A percentile compares a stretch with the other conserved stretches of the same genome.
These are phyloP conservation scores for Candida tropicalis DNA, from an alignment of 1,139 yeast species.

Conservation along the genomic window DNA sequence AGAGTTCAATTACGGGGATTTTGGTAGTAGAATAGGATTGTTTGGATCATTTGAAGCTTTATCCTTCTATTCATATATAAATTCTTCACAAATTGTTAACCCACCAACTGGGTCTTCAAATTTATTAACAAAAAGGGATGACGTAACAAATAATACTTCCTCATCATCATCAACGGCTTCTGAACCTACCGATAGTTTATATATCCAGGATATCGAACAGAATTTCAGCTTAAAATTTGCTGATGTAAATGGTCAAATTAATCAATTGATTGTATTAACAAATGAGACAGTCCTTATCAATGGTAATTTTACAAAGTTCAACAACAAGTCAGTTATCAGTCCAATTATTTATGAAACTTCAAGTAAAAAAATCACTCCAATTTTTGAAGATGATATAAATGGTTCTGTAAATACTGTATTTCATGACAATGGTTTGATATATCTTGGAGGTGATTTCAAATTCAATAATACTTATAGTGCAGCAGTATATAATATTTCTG, in stretches of 20 bases:
- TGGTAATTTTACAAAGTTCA: constrained; percentile 44
- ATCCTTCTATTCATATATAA: constrained; percentile 57
- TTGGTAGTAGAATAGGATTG: constrained; percentile 54
- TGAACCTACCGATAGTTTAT: constrained; percentile 25
- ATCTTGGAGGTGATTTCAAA: constrained; percentile 79
- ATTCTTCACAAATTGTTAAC: constrained; percentile 40
- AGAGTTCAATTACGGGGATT: constrained; percentile 28
- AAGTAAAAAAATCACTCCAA: constrained; percentile 40
- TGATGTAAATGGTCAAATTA: constrained; percentile 35
- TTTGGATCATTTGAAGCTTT: constrained; percentile 68
- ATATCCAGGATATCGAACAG: constrained; percentile 31
- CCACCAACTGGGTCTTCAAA: constrained; percentile 21
- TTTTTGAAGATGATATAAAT: constrained; percentile 31
- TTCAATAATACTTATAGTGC: constrained; percentile 62
- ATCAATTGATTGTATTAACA: constrained; percentile 30
- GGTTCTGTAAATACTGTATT: constrained; percentile 60
- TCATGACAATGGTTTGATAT: constrained; percentile 52
- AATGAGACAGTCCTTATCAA: constrained; percentile 41
- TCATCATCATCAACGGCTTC: constrained; percentile 13
- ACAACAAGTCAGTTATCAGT: constrained; percentile 39
- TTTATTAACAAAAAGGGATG: constrained; percentile 11
- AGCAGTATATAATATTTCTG: constrained; percentile 61
- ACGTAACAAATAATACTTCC: constrained; percentile 13
- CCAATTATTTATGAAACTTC: constrained; percentile 60
- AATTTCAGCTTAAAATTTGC: constrained; percentile 34